phyloP scores from a whole-genome alignment of 176 grass and related monocot genomes.

The Aegilops speltoides region DNA sequence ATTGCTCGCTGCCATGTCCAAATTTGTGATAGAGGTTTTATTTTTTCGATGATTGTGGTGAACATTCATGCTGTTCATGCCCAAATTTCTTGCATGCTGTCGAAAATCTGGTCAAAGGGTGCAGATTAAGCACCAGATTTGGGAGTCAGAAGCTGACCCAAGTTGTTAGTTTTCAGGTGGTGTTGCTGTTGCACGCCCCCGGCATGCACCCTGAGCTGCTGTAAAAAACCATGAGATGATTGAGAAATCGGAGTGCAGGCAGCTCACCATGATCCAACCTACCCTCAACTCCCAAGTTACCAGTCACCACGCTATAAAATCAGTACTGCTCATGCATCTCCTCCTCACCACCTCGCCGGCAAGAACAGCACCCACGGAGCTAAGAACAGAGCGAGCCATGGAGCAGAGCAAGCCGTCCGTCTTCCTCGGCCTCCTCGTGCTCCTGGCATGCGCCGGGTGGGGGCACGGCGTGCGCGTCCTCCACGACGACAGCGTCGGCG shows the following conservation, averaged over 20 bases:
- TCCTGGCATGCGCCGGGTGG: background rate
- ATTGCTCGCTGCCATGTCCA: background rate
- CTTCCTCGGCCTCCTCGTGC: background rate
- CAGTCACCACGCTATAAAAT: conserved; percentile 36
- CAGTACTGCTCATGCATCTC: background rate
- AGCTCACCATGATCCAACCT: conserved; percentile 50
- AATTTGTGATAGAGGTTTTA: background rate
- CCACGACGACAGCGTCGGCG: conserved; percentile 8
- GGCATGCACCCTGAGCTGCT: background rate
- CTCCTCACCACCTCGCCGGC: background rate
- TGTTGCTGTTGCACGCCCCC: conserved; percentile 9
- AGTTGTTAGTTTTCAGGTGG: conserved; percentile 33
- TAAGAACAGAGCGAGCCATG: conserved; percentile 18
- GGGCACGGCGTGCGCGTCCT: conserved; percentile 29
- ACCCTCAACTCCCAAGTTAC: background rate
- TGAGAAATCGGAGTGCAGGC: conserved; percentile 12
- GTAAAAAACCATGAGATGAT: background rate
- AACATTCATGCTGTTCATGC: background rate
- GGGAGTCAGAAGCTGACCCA: background rate
- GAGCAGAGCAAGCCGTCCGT: conserved; percentile 28
- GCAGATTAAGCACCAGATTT: background rate
- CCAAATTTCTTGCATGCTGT: background rate
- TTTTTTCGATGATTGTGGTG: background rate
- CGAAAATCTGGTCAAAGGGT: background rate
- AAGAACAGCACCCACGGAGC: background rate